phyloP scores from a whole-genome alignment of 345 rosid species.

The Brassica rapa region DNA sequence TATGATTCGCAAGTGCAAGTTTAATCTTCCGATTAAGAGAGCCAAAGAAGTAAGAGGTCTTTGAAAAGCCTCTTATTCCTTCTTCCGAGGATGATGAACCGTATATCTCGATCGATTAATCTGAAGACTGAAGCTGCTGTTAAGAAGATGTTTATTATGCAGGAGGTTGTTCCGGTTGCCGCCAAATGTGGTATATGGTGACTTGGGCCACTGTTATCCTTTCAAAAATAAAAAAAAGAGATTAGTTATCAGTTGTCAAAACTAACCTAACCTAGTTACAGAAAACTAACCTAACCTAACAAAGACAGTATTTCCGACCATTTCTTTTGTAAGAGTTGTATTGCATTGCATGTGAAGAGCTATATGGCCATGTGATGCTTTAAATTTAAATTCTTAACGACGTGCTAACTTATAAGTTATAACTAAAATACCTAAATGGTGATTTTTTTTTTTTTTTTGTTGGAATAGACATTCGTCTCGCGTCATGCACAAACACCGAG shows the following conservation, averaged over 20 bases:
- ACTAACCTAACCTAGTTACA: conserved; percentile 1
- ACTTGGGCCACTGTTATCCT: too few relatives aligned
- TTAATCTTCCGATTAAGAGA: background rate
- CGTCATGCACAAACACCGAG: conserved; percentile 6
- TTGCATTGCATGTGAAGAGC: conserved; percentile 19
- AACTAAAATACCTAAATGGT: background rate
- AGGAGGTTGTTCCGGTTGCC: background rate
- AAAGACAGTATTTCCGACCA: background rate
- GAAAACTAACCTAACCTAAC: conserved; percentile 7
- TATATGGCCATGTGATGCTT: conserved; percentile 10
- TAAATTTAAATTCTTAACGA: background rate
- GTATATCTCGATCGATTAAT: background rate
- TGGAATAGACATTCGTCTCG: conserved; percentile 4
- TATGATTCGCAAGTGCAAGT: background rate
- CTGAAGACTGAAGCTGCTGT: background rate
- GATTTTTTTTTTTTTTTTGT: background rate
- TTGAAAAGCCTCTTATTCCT: background rate
- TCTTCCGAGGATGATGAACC: background rate
- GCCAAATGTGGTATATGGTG: too few relatives aligned
- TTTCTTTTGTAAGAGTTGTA: background rate
- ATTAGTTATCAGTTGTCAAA: background rate
- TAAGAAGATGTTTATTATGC: background rate
- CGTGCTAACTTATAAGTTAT: background rate
- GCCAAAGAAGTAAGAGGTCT: background rate
- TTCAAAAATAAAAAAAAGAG: too few relatives aligned